Base-by-base conservation (phyloP, 148 eudicot genomes). In the Simmondsia chinensis region DNA sequence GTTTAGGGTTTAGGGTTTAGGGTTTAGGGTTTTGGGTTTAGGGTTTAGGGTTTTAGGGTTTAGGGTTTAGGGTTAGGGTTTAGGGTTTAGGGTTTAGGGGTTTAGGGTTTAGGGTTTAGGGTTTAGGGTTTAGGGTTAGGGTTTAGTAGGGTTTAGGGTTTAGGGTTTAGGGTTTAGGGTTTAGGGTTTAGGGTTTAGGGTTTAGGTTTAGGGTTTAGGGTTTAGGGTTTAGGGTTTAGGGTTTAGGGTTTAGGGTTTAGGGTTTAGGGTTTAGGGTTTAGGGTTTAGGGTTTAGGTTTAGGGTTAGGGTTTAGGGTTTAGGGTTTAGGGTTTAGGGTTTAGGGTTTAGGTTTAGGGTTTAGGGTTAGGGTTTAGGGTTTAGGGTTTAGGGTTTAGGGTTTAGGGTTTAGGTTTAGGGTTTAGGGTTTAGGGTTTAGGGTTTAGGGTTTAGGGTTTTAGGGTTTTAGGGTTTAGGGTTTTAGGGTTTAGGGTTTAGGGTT, bases 21-120 rank as follows among this genome's bases (percentile, higher is more conserved):
- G 50, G 59, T 42, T 54, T 42, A 43, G 59, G 59, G 56, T 53
- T 53, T 53, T 39, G 57, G 59, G 59, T 54, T 54, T 54, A 42
- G 36, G 50, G 50, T 28, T 46, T 40, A 40, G 45, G 45, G 45
- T 40, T 40, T 18, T 5, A 26, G 45, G 24, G 19, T 40, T 40
- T 18, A 26, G 54, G 59, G 44, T 42, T 54, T 39, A 41, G 59
- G 59, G 44, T 54, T 54, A 42, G 46, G 49, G 59, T 46, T 54
- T 54, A 31, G 45, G 59, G 59, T 34, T 49, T 33, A 20, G 32
- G 54, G 48, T 42, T 54, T 40, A 20, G 44, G 49, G 59, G 48
- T 42, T 39, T 41, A 36, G 59, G 48, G 21, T 43, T 41, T 31
- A 43, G 52, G 62, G 53, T 39, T 57, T 46, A 38, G 52, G 62